Evolutionary conservation across 2,329 filamentous ascomycete genomes (phyloP), one percentile per base, ranked within the genome.

Genomic region (Fusarium zealandicum): DNA sequence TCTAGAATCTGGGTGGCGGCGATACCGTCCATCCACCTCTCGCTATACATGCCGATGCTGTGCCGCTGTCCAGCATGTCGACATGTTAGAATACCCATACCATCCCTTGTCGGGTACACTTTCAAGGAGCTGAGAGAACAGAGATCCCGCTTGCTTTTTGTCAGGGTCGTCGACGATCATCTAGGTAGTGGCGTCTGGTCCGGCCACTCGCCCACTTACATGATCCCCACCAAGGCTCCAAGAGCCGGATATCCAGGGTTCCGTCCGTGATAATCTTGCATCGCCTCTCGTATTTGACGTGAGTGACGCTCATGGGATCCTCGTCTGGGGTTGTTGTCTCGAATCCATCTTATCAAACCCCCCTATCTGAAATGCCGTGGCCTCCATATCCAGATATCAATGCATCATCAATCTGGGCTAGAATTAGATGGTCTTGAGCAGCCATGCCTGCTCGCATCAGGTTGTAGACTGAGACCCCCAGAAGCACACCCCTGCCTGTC

Each of bases 191-290:
- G 45, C 36, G 45, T 35, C 36, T 25, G 45, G n/a, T 17, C 49
- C 38, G 54, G 54, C 58, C 52, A 17, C 39, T 46, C 47, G 37
- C 59, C 59, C 51, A 47, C 56, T 50, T 42, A 47, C 30, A 36
- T 50, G 30, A 46, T 32, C 42, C 46, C 45, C 51, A 20, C 46
- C 47, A 36, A 57, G 11, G 16, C 31, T 18, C 32, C 35, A 25
- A 61, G 43, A 62, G 32, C 51, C 44, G 58, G 59, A 56, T 56
- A 56, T 35, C 16, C 38, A 59, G 46, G 42, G 36, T 46, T 51
- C 49, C 58, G 59, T 40, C 35, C 42, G 28, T 54, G 27, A 25
- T 27, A 40, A 51, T 54, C 28, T 55, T 50, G 45, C 27, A 51
- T 51, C 38, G 41, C 54, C 54, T 62, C 49, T 44, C 16, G 37